These are phyloP conservation scores for Cercospora citrullina DNA, from an alignment of 2,329 filamentous ascomycete genomes.

Conservation along the genomic window DNA sequence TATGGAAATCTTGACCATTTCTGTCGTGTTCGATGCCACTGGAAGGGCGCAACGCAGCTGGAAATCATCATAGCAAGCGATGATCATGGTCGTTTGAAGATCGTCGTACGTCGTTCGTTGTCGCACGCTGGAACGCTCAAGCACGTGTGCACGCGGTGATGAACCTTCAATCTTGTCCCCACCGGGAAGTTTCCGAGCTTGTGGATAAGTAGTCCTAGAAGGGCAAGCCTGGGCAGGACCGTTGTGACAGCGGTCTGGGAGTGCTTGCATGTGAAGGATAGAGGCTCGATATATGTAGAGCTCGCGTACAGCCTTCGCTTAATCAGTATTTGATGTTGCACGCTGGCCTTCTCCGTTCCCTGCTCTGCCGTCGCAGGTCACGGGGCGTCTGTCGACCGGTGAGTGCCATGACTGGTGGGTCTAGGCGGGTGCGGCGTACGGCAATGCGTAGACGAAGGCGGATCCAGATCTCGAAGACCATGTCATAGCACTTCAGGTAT, in stretches of 20 bases:
- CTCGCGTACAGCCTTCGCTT: background rate
- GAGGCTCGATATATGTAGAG: background rate
- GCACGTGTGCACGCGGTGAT: background rate
- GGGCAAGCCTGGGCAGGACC: background rate
- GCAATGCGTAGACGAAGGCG: background rate
- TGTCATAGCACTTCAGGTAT: background rate
- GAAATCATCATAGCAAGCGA: background rate
- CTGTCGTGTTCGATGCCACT: background rate
- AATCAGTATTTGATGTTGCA: background rate
- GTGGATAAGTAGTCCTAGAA: slow-evolving; percentile 4
- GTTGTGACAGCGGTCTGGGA: background rate
- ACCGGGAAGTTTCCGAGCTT: background rate
- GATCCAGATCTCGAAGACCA: slow-evolving; percentile 1
- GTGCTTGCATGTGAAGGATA: slow-evolving; percentile 7
- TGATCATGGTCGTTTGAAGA: background rate
- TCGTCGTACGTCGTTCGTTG: background rate
- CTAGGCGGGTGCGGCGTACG: background rate
- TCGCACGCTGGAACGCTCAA: background rate
- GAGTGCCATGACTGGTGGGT: background rate
- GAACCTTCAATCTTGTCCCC: background rate
- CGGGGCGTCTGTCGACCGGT: slow-evolving; percentile 1
- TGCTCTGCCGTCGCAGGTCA: background rate
- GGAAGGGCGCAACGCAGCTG: background rate
- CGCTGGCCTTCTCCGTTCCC: background rate
- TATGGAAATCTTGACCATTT: background rate